Percentiles rank a stretch among this genome's conserved stretches.
These are phyloP conservation scores for Scenedesmus sp. DNA, from an alignment of 163 green algal species.

Conservation along the genomic window DNA sequence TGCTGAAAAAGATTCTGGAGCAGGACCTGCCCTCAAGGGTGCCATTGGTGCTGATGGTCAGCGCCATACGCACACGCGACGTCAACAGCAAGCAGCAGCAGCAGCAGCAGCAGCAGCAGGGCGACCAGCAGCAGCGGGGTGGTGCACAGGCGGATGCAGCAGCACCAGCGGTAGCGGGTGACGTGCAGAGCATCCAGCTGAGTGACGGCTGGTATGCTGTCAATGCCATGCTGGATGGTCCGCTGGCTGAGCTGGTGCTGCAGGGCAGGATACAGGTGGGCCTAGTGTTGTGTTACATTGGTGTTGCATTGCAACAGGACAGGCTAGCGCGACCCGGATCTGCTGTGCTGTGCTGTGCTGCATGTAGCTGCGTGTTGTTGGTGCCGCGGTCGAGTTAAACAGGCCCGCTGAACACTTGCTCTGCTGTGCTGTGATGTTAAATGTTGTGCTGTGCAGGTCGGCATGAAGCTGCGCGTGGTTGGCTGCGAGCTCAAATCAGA, in stretches of 20 bases:
- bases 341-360: no score
- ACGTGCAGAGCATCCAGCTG: conserved; percentile 49
- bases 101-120: not conserved
- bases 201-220: conserved; percentile 57
- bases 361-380: not conserved
- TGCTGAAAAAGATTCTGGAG: conserved; percentile 52
- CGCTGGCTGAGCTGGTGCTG: conserved; percentile 28
- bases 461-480: conserved; percentile 76
- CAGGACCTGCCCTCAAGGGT: conserved; percentile 43
- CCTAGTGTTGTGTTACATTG: no score
- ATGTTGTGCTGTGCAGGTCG: conserved; percentile 46
- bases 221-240: conserved; percentile 40
- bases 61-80: conserved; percentile 20
- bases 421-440: not conserved
- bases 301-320: no score
- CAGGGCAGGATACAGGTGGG: conserved; percentile 29
- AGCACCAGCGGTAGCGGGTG: not conserved
- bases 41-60: conserved; percentile 51
- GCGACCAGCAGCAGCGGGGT: not conserved
- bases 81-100: not conserved
- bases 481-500: conserved; percentile 69
- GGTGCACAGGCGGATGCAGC: not conserved
- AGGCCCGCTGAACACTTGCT: not conserved
- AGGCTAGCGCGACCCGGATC: no score
- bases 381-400: not conserved